phyloP scores from a whole-genome alignment of 2,329 filamentous ascomycete genomes.

The Dendryphion nanum region DNA sequence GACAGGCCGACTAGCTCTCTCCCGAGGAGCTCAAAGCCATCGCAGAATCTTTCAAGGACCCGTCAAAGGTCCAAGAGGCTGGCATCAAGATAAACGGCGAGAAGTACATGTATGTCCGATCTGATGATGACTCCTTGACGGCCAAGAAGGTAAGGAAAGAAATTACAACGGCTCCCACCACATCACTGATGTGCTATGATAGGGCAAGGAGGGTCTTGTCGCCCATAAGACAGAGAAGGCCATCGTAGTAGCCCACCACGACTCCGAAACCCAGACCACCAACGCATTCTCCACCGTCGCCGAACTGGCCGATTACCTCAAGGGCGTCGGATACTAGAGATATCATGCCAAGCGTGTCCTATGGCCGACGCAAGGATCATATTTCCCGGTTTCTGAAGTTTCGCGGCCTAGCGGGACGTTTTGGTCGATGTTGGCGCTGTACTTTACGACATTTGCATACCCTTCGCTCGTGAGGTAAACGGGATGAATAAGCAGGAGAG shows the following conservation, averaged over 20 bases:
- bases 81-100: slow-evolving; percentile 75
- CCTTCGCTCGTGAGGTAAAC: too few species aligned
- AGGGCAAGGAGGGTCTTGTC: slow-evolving; percentile 78
- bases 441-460: too few species aligned
- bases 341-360: too few species aligned
- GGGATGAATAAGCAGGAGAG: too few species aligned
- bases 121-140: slow-evolving; percentile 77
- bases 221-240: slow-evolving; percentile 86
- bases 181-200: slow-evolving; percentile 1
- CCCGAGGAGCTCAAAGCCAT: slow-evolving; percentile 57
- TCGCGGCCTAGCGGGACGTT: too few species aligned
- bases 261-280: slow-evolving; percentile 69
- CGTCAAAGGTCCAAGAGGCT: slow-evolving; percentile 66
- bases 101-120: slow-evolving; percentile 74
- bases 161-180: too few species aligned
- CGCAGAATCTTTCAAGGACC: slow-evolving; percentile 53
- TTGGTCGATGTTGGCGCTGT: too few species aligned
- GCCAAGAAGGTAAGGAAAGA: slow-evolving; percentile 78
- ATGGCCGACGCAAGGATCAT: too few species aligned
- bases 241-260: slow-evolving; percentile 85
- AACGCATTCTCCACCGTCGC: slow-evolving; percentile 77
- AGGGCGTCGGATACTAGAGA: slow-evolving; percentile 68
- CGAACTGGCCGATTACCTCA: slow-evolving; percentile 83
- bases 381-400: too few species aligned
- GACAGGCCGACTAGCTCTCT: slow-evolving; percentile 42